Evolutionary conservation across 176 grass and related monocot species (phyloP), one percentile per base, ranked within the genome.

Genomic region (Puya raimondii): DNA sequence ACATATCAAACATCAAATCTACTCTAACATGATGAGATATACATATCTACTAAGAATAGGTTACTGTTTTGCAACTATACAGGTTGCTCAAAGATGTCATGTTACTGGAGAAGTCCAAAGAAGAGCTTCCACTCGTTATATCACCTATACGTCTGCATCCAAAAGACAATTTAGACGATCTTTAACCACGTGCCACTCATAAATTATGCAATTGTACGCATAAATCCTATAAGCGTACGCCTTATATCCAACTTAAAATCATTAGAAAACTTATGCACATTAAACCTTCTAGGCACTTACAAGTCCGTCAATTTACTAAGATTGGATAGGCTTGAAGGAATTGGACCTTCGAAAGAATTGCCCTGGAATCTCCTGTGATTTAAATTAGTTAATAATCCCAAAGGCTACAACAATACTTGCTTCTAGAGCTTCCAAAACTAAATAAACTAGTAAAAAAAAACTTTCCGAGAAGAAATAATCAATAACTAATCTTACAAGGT

Each of bases 261-360:
- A 59, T 59, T 16, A 59, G 18, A 59, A 18, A 16, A 17, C 9
- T 18, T 22, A 61, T 22, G 20, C 54, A 59, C 17, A 2, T 23
- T 33, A 33, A 26, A 26, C 25, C 2, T 29, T n/a, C 13, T 57
- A 73, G 3, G n/a, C 20, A 82, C 88, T 92, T 85, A 97, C 89
- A 97, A 73, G 72, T 0, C 54, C 49, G 23, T 79, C 70, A 97
- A 48, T 61, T 80, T 61, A 66, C 10, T 21, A 25, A 97, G 89
- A 57, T 82, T 92, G 2, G 86, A 79, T 74, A 97, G 11, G 63
- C 68, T 90, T 18, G 71, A 22, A 48, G 89, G 93, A 83, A 97
- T 65, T 53, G 89, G 82, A 72, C 89, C 93, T 84, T 89, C 61
- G 64, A 97, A 92, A 51, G 81, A 87, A 81, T 87, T 97, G 1